Conservation (phyloP, 2,329 filamentous ascomycete species). For the Fusarium chlamydosporum region DNA sequence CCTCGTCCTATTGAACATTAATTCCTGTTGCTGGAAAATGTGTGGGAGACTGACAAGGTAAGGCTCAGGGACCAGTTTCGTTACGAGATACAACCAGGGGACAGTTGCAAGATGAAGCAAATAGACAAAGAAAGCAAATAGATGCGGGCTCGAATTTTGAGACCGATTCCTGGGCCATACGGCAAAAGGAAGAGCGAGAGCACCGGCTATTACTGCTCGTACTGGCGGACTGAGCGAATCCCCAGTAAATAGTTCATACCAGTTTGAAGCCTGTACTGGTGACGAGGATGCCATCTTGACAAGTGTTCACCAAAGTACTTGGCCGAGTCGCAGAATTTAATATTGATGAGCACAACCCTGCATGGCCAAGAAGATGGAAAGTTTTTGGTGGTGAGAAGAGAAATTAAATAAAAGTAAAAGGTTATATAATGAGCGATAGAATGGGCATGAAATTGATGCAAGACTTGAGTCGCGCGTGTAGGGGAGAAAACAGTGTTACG, state of each 20-base stretch:
- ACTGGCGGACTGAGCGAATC: slow-evolving; percentile 7
- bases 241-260: slow-evolving; percentile 2
- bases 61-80: slow-evolving; percentile 62
- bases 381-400: too few species aligned
- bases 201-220: background rate
- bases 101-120: slow-evolving; percentile 41
- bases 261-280: background rate
- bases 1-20: slow-evolving; percentile 75
- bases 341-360: too few species aligned
- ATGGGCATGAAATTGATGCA: slow-evolving; percentile 26
- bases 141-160: background rate
- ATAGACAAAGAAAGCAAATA: slow-evolving; percentile 31
- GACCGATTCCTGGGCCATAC: slow-evolving; percentile 25
- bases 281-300: slow-evolving; percentile 46
- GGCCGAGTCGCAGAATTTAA: background rate
- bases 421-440: slow-evolving; percentile 4
- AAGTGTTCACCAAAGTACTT: slow-evolving; percentile 42
- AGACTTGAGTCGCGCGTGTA: slow-evolving; percentile 30
- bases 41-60: slow-evolving; percentile 63
- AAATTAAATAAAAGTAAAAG: background rate
- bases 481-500: slow-evolving; percentile 31
- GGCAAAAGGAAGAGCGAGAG: slow-evolving; percentile 25
- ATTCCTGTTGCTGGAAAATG: background rate
- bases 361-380: background rate
- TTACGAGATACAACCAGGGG: slow-evolving; percentile 47